A percentile compares a stretch with the other conserved stretches of the same genome.
These are phyloP conservation scores for Nannizzia gypsea DNA, from an alignment of 2,329 filamentous ascomycete species.

Conservation along the genomic window DNA sequence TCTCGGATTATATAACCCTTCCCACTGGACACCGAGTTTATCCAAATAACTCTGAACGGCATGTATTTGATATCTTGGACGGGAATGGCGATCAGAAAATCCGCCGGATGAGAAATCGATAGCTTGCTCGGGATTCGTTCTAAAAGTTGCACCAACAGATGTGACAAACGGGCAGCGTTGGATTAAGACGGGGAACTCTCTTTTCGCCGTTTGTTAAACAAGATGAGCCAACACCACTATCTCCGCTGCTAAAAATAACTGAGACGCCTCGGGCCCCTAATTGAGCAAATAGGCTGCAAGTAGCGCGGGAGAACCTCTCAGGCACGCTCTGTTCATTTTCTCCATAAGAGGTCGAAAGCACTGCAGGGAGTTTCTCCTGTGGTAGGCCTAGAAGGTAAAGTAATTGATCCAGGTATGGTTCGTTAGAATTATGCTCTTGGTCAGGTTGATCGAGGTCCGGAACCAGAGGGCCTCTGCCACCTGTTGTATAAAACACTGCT, in stretches of 20 bases:
- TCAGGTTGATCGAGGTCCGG: slow-evolving; percentile 37
- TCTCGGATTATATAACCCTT: slow-evolving; percentile 38
- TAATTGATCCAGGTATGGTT: slow-evolving; percentile 55
- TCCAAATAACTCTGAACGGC: slow-evolving; percentile 37
- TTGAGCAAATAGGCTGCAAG: slow-evolving; percentile 52
- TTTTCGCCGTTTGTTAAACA: slow-evolving; percentile 46
- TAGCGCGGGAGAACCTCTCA: slow-evolving; percentile 45
- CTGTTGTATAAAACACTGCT: slow-evolving; percentile 48
- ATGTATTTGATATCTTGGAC: slow-evolving; percentile 37
- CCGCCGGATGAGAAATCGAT: slow-evolving; percentile 42
- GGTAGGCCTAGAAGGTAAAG: slow-evolving; percentile 46
- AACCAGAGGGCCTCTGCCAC: slow-evolving; percentile 42
- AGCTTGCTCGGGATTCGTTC: slow-evolving; percentile 42
- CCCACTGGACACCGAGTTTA: slow-evolving; percentile 31
- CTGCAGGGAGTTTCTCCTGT: slow-evolving; percentile 46
- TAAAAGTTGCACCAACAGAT: slow-evolving; percentile 47
- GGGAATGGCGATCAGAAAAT: slow-evolving; percentile 40
- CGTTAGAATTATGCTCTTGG: slow-evolving; percentile 41
- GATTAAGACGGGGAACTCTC: slow-evolving; percentile 40
- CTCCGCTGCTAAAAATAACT: slow-evolving; percentile 52
- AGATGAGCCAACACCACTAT: slow-evolving; percentile 45
- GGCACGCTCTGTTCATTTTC: slow-evolving; percentile 55
- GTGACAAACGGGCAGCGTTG: slow-evolving; percentile 52
- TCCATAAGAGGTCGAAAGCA: slow-evolving; percentile 59
- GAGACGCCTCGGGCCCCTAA: slow-evolving; percentile 59